Evolutionary conservation across 139 green algal genomes (phyloP), one percentile per base, ranked within the genome.

Genomic region (Raphidocelis subcapitata): DNA sequence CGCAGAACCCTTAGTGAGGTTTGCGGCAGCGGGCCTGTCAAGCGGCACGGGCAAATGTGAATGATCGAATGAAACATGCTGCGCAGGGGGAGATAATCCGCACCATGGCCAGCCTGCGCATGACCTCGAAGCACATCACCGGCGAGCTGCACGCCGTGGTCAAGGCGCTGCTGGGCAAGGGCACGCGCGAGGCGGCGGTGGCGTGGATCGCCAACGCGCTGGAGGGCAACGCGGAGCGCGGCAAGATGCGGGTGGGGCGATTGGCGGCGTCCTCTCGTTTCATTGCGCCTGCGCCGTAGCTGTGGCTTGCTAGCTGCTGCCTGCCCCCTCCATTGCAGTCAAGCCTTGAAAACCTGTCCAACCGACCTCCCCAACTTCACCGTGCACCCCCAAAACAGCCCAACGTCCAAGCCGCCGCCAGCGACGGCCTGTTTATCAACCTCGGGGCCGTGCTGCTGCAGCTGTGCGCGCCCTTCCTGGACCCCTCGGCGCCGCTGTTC

Each of bases 401-500:
- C 32, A 72, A 92, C 78, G 29, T 67, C 3, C 44, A 67, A 35
- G 59, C 70, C 28, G 70, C 76, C 0, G 82, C 83, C 23, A 84
- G 80, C 3, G 78, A 98, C 64, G 92, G 91, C 55, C 95, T 96
- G 72, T 90, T 94, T 54, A 47, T 91, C 29, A 98, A 97, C 84
- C 73, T 98, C 32, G 66, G 80, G 3, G 80, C 79, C 44, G 88
- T 96, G 46, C 67, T 94, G 76, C 81, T 98, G 35, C 71, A 74
- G 67, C 75, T 97, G 67, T 96, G 88, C 67, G 86, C 87, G 33
- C 95, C 95, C 20, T 98, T 99, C 77, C 16, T 96, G 36, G 91
- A 96, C 60, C 79, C 85, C 24, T 56, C 69, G 8, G 70, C 65
- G 3, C 51, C 49, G 3, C 66, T 76, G 64, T 84, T 85, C 57